Base-by-base conservation (phyloP, 805 yeast species). In the Scheffersomyces stipitis region DNA sequence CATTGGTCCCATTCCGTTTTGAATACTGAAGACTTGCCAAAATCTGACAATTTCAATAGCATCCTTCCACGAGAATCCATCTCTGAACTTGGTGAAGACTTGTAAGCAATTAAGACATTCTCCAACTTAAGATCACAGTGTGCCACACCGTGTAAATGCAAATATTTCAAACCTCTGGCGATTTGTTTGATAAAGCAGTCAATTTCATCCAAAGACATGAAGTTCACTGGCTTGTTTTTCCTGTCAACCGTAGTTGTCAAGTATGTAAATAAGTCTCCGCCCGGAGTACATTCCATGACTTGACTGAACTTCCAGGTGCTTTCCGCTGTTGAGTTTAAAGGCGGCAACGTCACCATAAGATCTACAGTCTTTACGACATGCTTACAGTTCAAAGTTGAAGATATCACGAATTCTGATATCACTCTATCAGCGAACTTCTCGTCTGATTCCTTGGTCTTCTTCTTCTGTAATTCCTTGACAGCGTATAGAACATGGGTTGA, bases 91-190 rank as follows among this genome's bases (percentile, higher is more conserved):
- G 83, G 40, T 82, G 67, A 36, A 76, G 71, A 7, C 95, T 29
- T 26, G 36, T 42, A 48, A 17, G 38, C 42, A 31, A 90, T 65
- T 26, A 90, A 58, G 18, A 90, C 68, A 58, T 90, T 90, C 54
- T 90, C 97, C 9, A 95, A 89, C 61, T 90, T 90, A 42, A 90
- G 68, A 55, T 90, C 97, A 54, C 96, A 85, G 60, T 90, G 97
- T 0, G 96, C 91, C 20, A 90, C 91, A 23, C 97, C 97, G 61
- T 83, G 89, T 7, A 80, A 75, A 60, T 90, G 97, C 81, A 91
- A 81, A 60, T 85, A 88, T 18, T 80, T 75, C 20, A 90, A 75
- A 1, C 96, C 97, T 46, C 81, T 78, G 45, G 90, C 66, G 24
- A 88, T 75, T 58, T 90, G 97, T 55, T 89, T 89, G 68, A 88